Base-by-base conservation (phyloP, 2,329 filamentous ascomycete species). In the Ceratocystis smalleyi region DNA sequence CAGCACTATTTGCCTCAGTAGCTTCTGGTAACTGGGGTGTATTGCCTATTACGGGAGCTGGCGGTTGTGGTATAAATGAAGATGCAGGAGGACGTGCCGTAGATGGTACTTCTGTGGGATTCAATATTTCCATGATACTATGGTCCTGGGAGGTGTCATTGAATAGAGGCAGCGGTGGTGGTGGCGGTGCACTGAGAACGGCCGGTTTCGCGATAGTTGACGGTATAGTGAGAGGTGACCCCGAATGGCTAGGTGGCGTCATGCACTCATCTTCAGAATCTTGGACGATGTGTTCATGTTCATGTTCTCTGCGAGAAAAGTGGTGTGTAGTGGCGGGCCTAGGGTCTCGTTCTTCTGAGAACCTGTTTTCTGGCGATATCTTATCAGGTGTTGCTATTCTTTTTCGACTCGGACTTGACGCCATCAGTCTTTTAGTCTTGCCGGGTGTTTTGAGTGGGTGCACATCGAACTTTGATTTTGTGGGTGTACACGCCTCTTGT, bases 191-290 rank as follows among this genome's bases (percentile, higher is more conserved):
- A 47, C n/a, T 49, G 5, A 47, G 43, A 47, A 15, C 27, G 5
- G 59, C 27, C 32, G 24, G 35, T 63, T 64, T 7, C 45, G 49
- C 49, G 30, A 63, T 57, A n/a, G 4, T 65, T 22, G 61, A 40
- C 17, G 24, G 61, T 43, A 35, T 40, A 22, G 30, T 54, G 10
- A 30, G 30, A 17, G 45, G 27, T 43, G 61, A 40, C 4, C 47
- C 45, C 2, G 35, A 43, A 45, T 71, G 72, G 8, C 72, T 72
- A 7, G 72, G 74, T 12, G 78, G 75, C 4, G 76, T 77, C 5
- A 78, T 68, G 51, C 77, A 78, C 54, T 83, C 81, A 54, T 83
- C 81, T 55, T 83, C 81, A 0, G 81, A 84, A 68, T 84, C 81
- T 62, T 79, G 75, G 49, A 83, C 78, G 5, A 81, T 71, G 43